Evolutionary conservation across 257 asterid genomes (phyloP).

Genomic region (Apocynum venetum): DNA sequence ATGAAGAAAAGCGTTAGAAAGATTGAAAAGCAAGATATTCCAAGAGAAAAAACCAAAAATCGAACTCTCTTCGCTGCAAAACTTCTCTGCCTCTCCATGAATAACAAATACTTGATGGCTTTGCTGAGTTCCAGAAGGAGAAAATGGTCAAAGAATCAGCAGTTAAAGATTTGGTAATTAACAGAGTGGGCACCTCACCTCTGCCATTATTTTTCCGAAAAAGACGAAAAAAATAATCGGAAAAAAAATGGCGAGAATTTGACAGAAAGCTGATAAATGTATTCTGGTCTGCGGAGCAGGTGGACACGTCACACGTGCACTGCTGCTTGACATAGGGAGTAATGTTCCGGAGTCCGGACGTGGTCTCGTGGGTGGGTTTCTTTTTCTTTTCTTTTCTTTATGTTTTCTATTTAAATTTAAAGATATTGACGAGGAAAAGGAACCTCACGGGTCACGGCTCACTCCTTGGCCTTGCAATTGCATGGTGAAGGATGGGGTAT

Average conservation of each 20-base stretch:
- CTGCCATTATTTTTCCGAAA: background rate
- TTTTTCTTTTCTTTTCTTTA: too few species aligned
- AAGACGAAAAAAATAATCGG: background rate
- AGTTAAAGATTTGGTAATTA: slow-evolving; percentile 28
- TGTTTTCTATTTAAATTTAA: background rate
- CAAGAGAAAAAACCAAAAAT: slow-evolving; percentile 43
- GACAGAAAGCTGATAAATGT: background rate
- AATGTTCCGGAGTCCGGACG: background rate
- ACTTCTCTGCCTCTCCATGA: slow-evolving; percentile 70
- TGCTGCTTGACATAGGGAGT: background rate
- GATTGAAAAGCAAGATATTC: slow-evolving; percentile 41
- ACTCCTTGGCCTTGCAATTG: too few species aligned
- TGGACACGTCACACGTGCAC: background rate
- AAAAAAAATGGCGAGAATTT: background rate
- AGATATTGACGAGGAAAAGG: too few species aligned
- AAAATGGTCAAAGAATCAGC: slow-evolving; percentile 24
- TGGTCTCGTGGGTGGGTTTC: background rate
- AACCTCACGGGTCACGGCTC: too few species aligned
- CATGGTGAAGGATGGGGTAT: too few species aligned
- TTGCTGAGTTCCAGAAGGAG: background rate
- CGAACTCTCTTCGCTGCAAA: slow-evolving; percentile 50
- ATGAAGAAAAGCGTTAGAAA: slow-evolving; percentile 45
- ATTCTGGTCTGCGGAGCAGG: background rate
- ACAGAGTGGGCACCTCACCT: background rate
- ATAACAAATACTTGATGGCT: background rate